Base-by-base conservation (phyloP, 352 stramenopile genomes). In the Phytophthora pluvialis region DNA sequence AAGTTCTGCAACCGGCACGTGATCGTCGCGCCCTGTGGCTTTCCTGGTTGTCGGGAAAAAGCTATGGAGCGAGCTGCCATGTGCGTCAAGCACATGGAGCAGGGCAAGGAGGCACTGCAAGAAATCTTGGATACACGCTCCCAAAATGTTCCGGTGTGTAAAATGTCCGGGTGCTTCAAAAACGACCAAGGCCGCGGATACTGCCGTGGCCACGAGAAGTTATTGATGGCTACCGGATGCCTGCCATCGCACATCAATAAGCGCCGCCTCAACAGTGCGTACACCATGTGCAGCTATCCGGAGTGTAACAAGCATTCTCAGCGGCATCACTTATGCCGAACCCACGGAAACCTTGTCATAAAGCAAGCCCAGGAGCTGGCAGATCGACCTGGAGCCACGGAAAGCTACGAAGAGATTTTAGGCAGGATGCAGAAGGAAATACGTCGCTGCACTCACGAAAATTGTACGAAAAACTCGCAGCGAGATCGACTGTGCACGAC, bases 251-350 rank as follows among this genome's bases (percentile, higher is more conserved):
- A 90, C 48, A 83, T 93, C 59, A 95, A 88, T 69, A 92, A 91
- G 52, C 87, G 87, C n/a, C 83, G 87, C 10, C 75, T 94, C 28
- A 95, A 95, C 50, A 94, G 86, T 65, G 85, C 87, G 33, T 95
- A 95, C 75, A 95, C 85, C 16, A 95, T 95, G 87, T 95, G 87
- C 72, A 91, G 83, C 59, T 95, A 91, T 67, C 87, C 87, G 0
- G 78, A 79, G 26, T 95, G 87, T 51, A 81, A 67, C 60, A 95
- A 92, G 60, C 87, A 95, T 72, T 95, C 87, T 39, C 87, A 95
- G 64, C 83, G 87, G 4, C 73, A 94, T 55, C 87, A 95, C 56
- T 66, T 95, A 47, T 95, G 87, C 44, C 83, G 87, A n/a, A 95
- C 86, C 7, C 87, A 95, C 42, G 87, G 87, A 49, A 95, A 95